Percentiles rank a stretch among this genome's conserved stretches.
Evolutionary conservation across 2,329 filamentous ascomycete genomes (phyloP).

Genomic region (Fusarium hainanense): DNA sequence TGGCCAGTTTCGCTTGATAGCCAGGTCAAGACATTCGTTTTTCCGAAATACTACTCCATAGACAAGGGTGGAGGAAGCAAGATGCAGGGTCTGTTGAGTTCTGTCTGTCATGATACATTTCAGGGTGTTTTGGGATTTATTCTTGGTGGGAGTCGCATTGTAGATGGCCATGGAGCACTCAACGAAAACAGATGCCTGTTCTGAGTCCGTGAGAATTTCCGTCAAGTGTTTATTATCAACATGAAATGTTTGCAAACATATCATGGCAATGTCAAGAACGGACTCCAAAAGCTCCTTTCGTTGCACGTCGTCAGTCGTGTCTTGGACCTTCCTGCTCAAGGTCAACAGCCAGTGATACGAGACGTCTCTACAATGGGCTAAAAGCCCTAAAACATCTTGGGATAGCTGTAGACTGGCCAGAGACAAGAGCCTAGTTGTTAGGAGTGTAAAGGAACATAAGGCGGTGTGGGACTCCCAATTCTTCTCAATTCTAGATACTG

Average conservation of each 20-base stretch:
- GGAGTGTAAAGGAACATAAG: constrained; percentile 28
- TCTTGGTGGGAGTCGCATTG: constrained; percentile 2
- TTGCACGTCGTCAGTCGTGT: constrained; percentile 4
- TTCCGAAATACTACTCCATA: fast-evolving
- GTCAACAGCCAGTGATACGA: constrained; percentile 27
- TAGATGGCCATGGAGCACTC: constrained; percentile 22
- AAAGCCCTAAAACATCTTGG: not conserved
- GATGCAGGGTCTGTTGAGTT: constrained; percentile 22
- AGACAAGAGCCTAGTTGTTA: constrained; percentile 33
- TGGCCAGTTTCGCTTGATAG: constrained; percentile 33
- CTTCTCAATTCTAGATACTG: constrained; percentile 17
- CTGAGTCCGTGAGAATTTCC: not conserved
- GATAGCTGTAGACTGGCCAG: not conserved
- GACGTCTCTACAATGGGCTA: constrained; percentile 6
- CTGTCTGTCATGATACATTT: constrained; percentile 14
- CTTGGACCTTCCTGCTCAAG: constrained; percentile 2
- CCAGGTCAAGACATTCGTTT: constrained; percentile 22
- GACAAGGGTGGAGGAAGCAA: not conserved
- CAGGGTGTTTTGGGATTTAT: not conserved
- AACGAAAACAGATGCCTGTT: constrained; percentile 26
- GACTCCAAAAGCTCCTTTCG: constrained; percentile 17
- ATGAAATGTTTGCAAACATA: constrained; percentile 34
- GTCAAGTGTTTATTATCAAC: constrained; percentile 1
- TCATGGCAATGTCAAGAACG: constrained; percentile 6
- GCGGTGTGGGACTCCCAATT: constrained; percentile 43